Evolutionary conservation across 2,329 filamentous ascomycete species (phyloP).

Genomic region (Aspergillus tamarii): DNA sequence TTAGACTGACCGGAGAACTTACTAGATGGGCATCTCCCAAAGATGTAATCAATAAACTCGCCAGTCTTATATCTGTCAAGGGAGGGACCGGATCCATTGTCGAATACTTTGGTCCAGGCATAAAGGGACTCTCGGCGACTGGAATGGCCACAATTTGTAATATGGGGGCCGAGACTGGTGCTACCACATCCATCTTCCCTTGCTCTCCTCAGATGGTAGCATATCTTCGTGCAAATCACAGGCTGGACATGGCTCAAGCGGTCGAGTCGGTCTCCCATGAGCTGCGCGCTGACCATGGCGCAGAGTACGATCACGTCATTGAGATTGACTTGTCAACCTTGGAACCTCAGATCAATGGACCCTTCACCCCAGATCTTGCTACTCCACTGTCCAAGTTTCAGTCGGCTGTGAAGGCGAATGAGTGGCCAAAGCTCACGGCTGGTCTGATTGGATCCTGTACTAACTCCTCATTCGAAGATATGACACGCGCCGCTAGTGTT

Average conservation of each 20-base stretch:
- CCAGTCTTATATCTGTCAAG: constrained; percentile 95
- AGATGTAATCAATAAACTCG: constrained; percentile 97
- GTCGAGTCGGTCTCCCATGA: constrained; percentile 81
- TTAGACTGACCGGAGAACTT: constrained; percentile 87
- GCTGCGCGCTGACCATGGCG: constrained; percentile 83
- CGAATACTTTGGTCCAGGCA: constrained; percentile 66
- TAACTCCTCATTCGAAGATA: constrained; percentile 86
- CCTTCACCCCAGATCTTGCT: constrained; percentile 96
- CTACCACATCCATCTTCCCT: constrained; percentile 93
- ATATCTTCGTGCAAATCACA: constrained; percentile 92
- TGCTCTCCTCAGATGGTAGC: constrained; percentile 75
- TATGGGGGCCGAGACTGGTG: constrained; percentile 67
- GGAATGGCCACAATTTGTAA: constrained; percentile 83
- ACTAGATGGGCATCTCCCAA: constrained; percentile 93
- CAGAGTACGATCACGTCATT: constrained; percentile 93
- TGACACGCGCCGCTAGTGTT: constrained; percentile 89
- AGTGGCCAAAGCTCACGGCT: constrained; percentile 96
- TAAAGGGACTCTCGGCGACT: constrained; percentile 73
- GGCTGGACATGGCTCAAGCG: constrained; percentile 94
- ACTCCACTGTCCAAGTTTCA: constrained; percentile 98
- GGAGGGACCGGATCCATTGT: constrained; percentile 88
- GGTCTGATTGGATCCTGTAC: constrained; percentile 98
- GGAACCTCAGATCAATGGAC: constrained; percentile 97
- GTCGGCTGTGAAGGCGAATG: constrained; percentile 88
- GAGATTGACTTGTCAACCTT: constrained; percentile 94